Evolutionary conservation across 2,329 filamentous ascomycete genomes (phyloP).

Genomic region (Talaromyces verruculosus): DNA sequence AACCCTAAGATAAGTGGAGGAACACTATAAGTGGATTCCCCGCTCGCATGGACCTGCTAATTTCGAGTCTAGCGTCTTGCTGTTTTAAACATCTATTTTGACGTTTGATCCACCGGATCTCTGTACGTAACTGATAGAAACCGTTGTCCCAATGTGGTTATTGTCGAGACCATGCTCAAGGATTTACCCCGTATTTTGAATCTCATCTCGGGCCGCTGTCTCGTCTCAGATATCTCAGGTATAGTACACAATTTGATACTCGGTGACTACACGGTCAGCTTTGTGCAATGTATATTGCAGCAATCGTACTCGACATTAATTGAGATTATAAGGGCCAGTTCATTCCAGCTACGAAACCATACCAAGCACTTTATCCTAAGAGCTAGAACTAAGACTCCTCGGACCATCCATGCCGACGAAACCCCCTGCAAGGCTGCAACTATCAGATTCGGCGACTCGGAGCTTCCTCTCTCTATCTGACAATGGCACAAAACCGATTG

Average conservation of each 20-base stretch:
- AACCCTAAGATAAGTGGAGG: neutral
- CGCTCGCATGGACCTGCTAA: conserved; percentile 17
- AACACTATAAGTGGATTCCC: conserved; percentile 8
- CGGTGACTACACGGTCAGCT: neutral
- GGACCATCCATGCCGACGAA: neutral
- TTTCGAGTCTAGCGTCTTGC: conserved; percentile 5
- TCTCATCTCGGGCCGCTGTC: neutral
- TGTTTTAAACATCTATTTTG: conserved; percentile 11
- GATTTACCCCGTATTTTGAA: neutral
- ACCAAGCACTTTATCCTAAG: neutral
- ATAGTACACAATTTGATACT: neutral
- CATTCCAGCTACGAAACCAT: neutral
- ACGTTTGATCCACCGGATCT: neutral
- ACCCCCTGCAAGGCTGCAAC: neutral
- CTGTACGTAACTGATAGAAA: neutral
- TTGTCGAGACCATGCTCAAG: neutral
- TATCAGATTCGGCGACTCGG: neutral
- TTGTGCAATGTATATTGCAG: neutral
- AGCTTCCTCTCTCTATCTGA: neutral
- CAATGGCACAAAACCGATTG: conserved; percentile 5
- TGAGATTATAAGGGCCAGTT: no score
- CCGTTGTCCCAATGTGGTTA: neutral
- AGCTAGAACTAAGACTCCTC: neutral
- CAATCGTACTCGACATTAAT: no score
- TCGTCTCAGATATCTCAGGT: neutral